Conservation (phyloP, 1,284 basidiomycete species). For the Moniliophthora roreri region DNA sequence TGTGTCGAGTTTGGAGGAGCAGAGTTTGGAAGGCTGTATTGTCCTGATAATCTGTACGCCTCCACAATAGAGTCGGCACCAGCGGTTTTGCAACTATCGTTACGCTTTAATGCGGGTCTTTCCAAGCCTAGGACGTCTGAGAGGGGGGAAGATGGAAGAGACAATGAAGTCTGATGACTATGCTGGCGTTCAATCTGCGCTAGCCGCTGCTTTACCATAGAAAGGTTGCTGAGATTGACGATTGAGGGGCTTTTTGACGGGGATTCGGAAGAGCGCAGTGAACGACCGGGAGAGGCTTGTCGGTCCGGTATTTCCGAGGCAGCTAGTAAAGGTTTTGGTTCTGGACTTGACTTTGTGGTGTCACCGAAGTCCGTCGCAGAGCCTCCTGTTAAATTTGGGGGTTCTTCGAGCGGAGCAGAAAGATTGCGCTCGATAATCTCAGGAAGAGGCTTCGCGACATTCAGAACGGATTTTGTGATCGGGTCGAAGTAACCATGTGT, state of each 20-base stretch:
- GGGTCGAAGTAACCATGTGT: too few relatives aligned
- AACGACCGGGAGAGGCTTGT: slow-evolving; percentile 7
- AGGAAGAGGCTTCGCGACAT: slow-evolving; percentile 10
- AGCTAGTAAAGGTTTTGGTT: too few relatives aligned
- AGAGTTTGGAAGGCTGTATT: not conserved
- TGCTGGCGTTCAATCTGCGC: slow-evolving; percentile 37
- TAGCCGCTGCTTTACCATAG: slow-evolving; percentile 52
- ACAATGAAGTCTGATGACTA: not conserved
- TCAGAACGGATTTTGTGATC: too few relatives aligned
- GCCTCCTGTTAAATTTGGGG: not conserved
- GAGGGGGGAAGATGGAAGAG: not conserved
- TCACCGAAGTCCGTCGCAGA: not conserved
- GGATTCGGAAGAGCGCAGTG: slow-evolving; percentile 16
- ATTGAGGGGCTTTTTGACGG: slow-evolving; percentile 50
- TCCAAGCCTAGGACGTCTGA: not conserved
- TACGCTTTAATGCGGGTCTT: not conserved
- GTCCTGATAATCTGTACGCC: not conserved
- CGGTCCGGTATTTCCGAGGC: not conserved
- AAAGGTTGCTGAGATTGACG: slow-evolving; percentile 45
- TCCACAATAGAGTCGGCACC: slow-evolving; percentile 1
- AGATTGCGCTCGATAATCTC: slow-evolving; percentile 7
- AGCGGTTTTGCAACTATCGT: not conserved
- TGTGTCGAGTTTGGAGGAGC: not conserved
- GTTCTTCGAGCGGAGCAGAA: slow-evolving; percentile 5
- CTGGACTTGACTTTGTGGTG: not conserved